These are phyloP conservation scores for Kodamaea anthophila DNA, from an alignment of 1,139 yeast genomes.

Conservation along the genomic window DNA sequence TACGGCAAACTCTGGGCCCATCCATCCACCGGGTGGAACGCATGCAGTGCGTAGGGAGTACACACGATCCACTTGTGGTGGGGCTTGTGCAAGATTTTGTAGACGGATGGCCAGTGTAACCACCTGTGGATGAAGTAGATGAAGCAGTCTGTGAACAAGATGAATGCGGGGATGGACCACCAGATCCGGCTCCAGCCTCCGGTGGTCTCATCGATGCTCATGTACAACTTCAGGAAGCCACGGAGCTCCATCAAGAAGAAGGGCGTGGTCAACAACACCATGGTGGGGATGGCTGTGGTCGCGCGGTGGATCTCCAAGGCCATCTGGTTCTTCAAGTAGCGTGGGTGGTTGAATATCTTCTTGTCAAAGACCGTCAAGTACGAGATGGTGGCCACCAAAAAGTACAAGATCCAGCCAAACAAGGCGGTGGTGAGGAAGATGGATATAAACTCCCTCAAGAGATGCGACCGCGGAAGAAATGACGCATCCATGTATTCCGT, in stretches of 20 bases:
- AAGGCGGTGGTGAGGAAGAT: constrained; percentile 67
- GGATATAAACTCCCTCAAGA: constrained; percentile 64
- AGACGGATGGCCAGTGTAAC: constrained; percentile 86
- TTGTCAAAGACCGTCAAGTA: constrained; percentile 78
- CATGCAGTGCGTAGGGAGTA: constrained; percentile 97
- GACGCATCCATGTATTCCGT: constrained; percentile 55
- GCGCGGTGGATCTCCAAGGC: constrained; percentile 76
- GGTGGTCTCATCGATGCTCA: constrained; percentile 53
- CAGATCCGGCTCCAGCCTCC: constrained; percentile 65
- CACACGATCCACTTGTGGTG: constrained; percentile 99
- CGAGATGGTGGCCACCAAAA: constrained; percentile 68
- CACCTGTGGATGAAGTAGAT: constrained; percentile 88
- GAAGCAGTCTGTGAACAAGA: constrained; percentile 89
- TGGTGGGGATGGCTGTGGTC: constrained; percentile 71
- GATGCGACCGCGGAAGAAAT: constrained; percentile 61
- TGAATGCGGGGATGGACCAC: constrained; percentile 67
- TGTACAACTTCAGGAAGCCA: constrained; percentile 77
- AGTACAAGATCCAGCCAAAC: constrained; percentile 80
- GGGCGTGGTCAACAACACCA: constrained; percentile 84
- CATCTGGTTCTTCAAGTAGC: constrained; percentile 91
- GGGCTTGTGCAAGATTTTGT: constrained; percentile 89
- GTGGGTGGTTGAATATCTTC: constrained; percentile 88
- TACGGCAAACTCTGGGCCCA: constrained; percentile 89
- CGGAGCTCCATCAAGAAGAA: constrained; percentile 80
- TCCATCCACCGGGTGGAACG: constrained; percentile 98